phyloP scores from a whole-genome alignment of 2,329 filamentous ascomycete genomes.

The Graphilbum ipis-grandicollis region DNA sequence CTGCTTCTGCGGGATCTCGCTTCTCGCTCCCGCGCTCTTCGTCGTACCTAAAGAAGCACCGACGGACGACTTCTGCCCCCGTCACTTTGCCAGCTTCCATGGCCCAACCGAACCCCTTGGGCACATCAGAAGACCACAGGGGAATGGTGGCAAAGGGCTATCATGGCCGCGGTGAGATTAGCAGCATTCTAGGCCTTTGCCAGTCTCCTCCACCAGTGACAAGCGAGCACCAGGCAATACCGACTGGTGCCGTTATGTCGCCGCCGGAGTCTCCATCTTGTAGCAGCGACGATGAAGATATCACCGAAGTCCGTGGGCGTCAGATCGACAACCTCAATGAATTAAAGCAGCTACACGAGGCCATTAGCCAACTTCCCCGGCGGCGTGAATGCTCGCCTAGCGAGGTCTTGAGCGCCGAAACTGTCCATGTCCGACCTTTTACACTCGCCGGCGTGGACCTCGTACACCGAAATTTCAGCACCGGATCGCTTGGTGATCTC shows the following conservation, averaged over 20 bases:
- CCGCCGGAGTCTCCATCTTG: slow-evolving; percentile 72
- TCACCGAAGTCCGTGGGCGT: slow-evolving; percentile 25
- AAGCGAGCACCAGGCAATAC: slow-evolving; percentile 48
- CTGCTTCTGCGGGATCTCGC: neutral
- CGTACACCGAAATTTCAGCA: slow-evolving; percentile 30
- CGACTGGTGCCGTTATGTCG: slow-evolving; percentile 71
- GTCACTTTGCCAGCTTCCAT: slow-evolving; percentile 15
- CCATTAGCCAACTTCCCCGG: slow-evolving; percentile 63
- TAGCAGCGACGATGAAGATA: slow-evolving; percentile 71
- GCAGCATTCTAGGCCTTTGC: slow-evolving; percentile 36
- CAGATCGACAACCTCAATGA: slow-evolving; percentile 38
- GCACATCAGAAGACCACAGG: slow-evolving; percentile 32
- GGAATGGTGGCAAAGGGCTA: slow-evolving; percentile 18
- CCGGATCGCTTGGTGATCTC: slow-evolving; percentile 24
- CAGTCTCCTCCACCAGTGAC: slow-evolving; percentile 73
- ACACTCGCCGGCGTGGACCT: slow-evolving; percentile 12
- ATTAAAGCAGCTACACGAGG: slow-evolving; percentile 58
- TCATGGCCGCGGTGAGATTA: slow-evolving; percentile 15
- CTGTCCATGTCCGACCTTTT: slow-evolving; percentile 9
- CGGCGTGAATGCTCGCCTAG: slow-evolving; percentile 40
- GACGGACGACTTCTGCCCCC: slow-evolving; percentile 35
- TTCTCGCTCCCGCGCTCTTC: slow-evolving; percentile 40
- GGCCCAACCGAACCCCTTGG: slow-evolving; percentile 28
- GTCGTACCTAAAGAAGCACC: slow-evolving; percentile 47
- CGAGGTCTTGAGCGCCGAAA: slow-evolving; percentile 13